Base-by-base conservation (phyloP, 2,329 filamentous ascomycete species). In the Cryphonectria radicalis region DNA sequence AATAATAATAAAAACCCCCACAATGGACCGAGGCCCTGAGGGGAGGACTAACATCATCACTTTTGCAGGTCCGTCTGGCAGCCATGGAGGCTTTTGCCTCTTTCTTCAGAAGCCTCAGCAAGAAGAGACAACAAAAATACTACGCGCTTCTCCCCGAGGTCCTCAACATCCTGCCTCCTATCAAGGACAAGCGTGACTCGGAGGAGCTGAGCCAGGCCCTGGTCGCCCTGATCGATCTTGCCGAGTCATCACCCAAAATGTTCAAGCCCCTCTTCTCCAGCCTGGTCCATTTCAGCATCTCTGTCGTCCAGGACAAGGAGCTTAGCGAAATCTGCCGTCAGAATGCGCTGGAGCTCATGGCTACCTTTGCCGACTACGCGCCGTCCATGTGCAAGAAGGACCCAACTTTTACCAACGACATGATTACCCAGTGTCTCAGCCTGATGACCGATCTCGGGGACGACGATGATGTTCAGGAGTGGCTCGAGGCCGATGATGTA, bases 361-460 rank as follows among this genome's bases (percentile, higher is more conserved):
- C 95, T 37, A 99, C 96, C 0, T 99, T 99, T 80, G 95, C 95
- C 75, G 96, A 99, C 79, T 96, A 95, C 77, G 93, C 94, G 0
- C 94, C 96, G 5, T 92, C 92, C 53, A 95, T 98, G 91, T 98
- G 96, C 85, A 93, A 92, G 79, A 98, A 97, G 80, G 95, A 99
- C 79, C 82, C 90, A n/a, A 92, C 90, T 14, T 99, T 97, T 82
- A 96, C 95, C 2, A 91, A 89, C 73, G 94, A 98, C 75, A 99
- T 99, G 96, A 97, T 99, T 74, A 98, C 95, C 0, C 96, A 99
- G 81, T 99, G 96, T 81, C 84, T 99, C 76, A 98, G 95, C 76
- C 84, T 99, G 76, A 99, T 99, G 96, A 98, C 96, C 4, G 96
- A 99, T 79, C 91, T 99, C 73, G 96, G 95, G 55, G 87, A 91